Evolutionary conservation across 2,329 filamentous ascomycete genomes (phyloP).

Genomic region (Dactylonectria estremocensis): DNA sequence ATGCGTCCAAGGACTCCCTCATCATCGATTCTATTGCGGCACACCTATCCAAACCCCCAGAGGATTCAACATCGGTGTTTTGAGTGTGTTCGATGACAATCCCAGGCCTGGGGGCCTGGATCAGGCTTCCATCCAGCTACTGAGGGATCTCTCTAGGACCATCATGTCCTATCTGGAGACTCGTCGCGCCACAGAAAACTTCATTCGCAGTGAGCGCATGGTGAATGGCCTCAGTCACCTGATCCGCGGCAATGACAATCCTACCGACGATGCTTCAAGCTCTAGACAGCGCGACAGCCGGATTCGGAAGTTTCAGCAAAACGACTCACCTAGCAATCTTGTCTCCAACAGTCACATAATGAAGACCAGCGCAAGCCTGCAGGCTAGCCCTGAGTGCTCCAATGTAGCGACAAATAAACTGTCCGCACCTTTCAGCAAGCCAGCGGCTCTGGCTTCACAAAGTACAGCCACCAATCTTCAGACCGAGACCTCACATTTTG

Average conservation of each 20-base stretch:
- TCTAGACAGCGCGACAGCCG: not conserved
- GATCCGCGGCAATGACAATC: not conserved
- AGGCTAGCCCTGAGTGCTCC: not conserved
- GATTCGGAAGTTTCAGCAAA: not conserved
- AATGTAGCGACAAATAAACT: not conserved
- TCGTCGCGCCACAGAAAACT: constrained; percentile 6
- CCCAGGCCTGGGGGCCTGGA: constrained; percentile 5
- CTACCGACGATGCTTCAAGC: not conserved
- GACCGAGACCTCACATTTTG: constrained; percentile 2
- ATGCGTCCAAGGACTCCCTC: not conserved
- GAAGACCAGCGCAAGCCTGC: not conserved
- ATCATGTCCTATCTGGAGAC: constrained; percentile 10
- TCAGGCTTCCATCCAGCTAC: not conserved
- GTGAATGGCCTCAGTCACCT: constrained; percentile 7
- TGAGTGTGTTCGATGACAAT: constrained; percentile 7
- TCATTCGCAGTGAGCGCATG: constrained; percentile 9
- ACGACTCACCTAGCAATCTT: not conserved
- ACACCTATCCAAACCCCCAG: not conserved
- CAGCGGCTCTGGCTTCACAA: not conserved
- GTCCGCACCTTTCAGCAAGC: not conserved
- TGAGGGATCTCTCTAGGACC: constrained; percentile 10
- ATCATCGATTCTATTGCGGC: constrained; percentile 8
- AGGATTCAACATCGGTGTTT: constrained; percentile 8
- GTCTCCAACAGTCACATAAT: not conserved
- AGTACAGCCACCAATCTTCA: constrained; percentile 1